These are phyloP conservation scores for Postia placenta DNA, from an alignment of 768 basidiomycete genomes.

Conservation along the genomic window DNA sequence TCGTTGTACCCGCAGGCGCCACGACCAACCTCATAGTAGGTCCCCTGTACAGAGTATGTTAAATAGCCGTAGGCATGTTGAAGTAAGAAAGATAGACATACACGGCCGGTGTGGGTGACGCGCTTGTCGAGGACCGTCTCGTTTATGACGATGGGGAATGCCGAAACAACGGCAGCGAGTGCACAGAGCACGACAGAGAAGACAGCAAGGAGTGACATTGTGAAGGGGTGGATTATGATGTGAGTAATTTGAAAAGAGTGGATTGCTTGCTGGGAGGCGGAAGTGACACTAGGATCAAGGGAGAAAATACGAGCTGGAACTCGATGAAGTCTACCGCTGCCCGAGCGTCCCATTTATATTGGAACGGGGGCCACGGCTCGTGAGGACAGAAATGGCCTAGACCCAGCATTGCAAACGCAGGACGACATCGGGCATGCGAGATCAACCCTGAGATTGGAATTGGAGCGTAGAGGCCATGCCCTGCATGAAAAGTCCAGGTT, in stretches of 20 bases:
- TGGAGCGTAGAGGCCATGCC: too few relatives aligned
- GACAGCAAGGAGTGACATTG: constrained; percentile 36
- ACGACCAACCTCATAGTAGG: constrained; percentile 53
- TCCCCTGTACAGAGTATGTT: constrained; percentile 39
- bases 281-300: neutral
- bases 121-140: constrained; percentile 42
- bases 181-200: constrained; percentile 35
- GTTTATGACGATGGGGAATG: constrained; percentile 40
- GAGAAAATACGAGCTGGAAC: neutral
- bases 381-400: too few relatives aligned
- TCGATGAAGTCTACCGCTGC: neutral
- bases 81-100: constrained; percentile 29
- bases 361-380: too few relatives aligned
- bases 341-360: neutral
- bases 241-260: constrained; percentile 11
- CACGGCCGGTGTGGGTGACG: constrained; percentile 47
- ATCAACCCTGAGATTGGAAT: too few relatives aligned
- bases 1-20: constrained; percentile 63
- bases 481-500: too few relatives aligned
- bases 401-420: too few relatives aligned
- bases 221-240: constrained; percentile 12
- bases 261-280: neutral
- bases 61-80: neutral
- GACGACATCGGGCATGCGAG: too few relatives aligned
- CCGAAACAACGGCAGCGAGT: constrained; percentile 35